A percentile compares a stretch with the other conserved stretches of the same genome.
Evolutionary conservation across 2,329 filamentous ascomycete species (phyloP).

Genomic region (Parastagonospora avenae): DNA sequence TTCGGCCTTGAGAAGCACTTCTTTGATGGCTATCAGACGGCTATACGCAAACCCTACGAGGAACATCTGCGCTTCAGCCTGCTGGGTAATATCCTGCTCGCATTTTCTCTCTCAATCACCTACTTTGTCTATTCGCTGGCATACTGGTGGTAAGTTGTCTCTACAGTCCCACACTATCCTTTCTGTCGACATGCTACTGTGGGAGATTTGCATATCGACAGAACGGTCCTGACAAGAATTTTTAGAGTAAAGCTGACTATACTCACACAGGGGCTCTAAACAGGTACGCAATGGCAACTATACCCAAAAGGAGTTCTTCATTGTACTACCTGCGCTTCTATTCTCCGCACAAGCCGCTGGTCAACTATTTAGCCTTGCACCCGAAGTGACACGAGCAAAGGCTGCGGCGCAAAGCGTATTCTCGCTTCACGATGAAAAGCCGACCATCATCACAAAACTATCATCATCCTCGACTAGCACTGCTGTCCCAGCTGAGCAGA

Average conservation of each 20-base stretch:
- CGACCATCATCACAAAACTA: conserved; percentile 43
- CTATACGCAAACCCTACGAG: conserved; percentile 48
- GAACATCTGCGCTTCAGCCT: conserved; percentile 48
- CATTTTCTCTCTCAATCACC: conserved; percentile 52
- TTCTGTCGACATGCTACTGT: neutral
- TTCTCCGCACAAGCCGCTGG: conserved; percentile 55
- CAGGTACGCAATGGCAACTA: conserved; percentile 52
- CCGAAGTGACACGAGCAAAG: conserved; percentile 53
- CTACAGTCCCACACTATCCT: conserved; percentile 9
- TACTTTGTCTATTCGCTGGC: conserved; percentile 57
- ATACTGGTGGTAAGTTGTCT: conserved; percentile 51
- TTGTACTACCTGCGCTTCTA: conserved; percentile 52
- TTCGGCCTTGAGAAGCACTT: conserved; percentile 50
- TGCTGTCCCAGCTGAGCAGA: conserved; percentile 1
- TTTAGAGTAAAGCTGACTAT: neutral
- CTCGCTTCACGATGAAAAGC: conserved; percentile 47
- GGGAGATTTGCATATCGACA: neutral
- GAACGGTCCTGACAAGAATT: neutral
- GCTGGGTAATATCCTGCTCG: conserved; percentile 50
- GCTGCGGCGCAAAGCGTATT: conserved; percentile 53
- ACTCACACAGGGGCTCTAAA: conserved; percentile 41
- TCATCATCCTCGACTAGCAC: neutral
- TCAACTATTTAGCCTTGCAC: conserved; percentile 54
- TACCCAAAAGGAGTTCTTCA: conserved; percentile 51
- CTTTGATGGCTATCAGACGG: conserved; percentile 43